Percentiles rank a stretch among this genome's conserved stretches.
phyloP scores from a whole-genome alignment of 352 stramenopile genomes.

The Globisporangium carolinianum region DNA sequence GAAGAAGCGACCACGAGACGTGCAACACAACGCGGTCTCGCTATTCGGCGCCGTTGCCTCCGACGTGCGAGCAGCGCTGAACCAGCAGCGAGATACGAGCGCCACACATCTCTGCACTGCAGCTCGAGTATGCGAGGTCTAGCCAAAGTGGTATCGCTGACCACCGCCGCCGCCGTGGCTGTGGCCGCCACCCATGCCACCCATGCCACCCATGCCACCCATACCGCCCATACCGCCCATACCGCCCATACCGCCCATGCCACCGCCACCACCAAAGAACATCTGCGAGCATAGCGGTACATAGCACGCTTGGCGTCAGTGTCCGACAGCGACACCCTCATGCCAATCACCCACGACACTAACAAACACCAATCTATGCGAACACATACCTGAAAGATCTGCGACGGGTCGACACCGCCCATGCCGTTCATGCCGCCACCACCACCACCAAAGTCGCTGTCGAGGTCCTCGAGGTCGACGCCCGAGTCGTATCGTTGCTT shows the following conservation, averaged over 20 bases:
- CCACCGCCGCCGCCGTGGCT: conserved; percentile 31
- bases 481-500: conserved; percentile 93
- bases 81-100: not conserved
- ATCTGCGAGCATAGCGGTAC: conserved; percentile 28
- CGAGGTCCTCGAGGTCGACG: conserved; percentile 91
- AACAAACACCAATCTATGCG: not conserved
- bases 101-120: not conserved
- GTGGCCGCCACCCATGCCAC: conserved; percentile 41
- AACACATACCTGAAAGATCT: conserved; percentile 74
- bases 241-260: conserved; percentile 31
- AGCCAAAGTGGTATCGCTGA: conserved; percentile 81
- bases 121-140: not conserved
- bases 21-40: not conserved
- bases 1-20: not conserved
- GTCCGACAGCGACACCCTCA: too few species aligned
- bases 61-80: not conserved
- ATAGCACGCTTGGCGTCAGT: not conserved
- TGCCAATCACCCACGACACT: not conserved
- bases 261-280: conserved; percentile 64
- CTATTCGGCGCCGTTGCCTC: not conserved
- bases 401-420: conserved; percentile 71
- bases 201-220: conserved; percentile 26
- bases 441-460: conserved; percentile 78
- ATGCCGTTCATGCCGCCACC: conserved; percentile 63
- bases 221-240: conserved; percentile 23